A percentile compares a stretch with the other conserved stretches of the same genome.
phyloP scores from a whole-genome alignment of 2,329 filamentous ascomycete species.

The Elsinoe batatas region DNA sequence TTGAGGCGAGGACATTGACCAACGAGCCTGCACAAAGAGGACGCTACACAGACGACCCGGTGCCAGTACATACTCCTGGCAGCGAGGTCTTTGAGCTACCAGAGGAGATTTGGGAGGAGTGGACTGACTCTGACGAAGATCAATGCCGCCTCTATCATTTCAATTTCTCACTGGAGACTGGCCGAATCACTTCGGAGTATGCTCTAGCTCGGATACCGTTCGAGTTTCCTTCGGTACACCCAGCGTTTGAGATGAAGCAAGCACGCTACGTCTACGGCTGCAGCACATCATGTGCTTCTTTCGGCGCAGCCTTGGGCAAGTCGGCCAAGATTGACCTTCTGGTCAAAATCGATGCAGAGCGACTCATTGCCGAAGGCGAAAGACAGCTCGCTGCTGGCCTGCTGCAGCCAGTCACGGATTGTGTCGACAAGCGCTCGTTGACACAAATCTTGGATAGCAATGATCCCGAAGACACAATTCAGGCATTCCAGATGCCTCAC shows the following conservation, averaged over 20 bases:
- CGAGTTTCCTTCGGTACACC: conserved; percentile 55
- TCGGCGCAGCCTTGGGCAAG: conserved; percentile 51
- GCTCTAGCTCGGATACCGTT: conserved; percentile 55
- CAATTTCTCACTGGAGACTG: conserved; percentile 42
- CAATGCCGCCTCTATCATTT: conserved; percentile 64
- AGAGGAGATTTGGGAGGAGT: conserved; percentile 11
- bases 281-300: conserved; percentile 47
- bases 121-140: conserved; percentile 41
- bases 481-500: conserved; percentile 50
- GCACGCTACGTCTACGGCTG: conserved; percentile 59
- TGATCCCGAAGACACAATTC: conserved; percentile 44
- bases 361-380: conserved; percentile 46
- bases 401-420: conserved; percentile 45
- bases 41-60: neutral
- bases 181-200: conserved; percentile 50
- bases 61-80: neutral
- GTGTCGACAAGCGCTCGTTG: conserved; percentile 50
- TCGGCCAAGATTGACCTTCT: conserved; percentile 58
- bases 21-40: conserved; percentile 8
- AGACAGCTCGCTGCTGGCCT: conserved; percentile 20
- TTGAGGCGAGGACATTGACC: conserved; percentile 15
- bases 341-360: conserved; percentile 49
- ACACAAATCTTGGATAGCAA: conserved; percentile 40
- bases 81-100: conserved; percentile 7
- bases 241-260: conserved; percentile 45